Evolutionary conservation across 169 alveolate species (phyloP).

Genomic region (Plasmodium falciparum): DNA sequence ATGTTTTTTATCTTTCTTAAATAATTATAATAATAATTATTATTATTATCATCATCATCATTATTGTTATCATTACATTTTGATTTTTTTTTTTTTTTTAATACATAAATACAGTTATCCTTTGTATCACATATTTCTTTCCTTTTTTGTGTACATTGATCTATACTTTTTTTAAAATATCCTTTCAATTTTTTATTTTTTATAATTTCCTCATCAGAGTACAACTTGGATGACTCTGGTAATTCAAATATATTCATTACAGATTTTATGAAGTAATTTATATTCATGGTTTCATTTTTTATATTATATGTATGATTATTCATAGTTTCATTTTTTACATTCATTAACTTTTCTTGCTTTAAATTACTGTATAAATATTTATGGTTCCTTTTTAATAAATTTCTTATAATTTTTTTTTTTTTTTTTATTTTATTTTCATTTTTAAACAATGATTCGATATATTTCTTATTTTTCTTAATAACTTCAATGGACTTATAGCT

Average conservation of each 20-base stretch:
- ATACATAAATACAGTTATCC: no score
- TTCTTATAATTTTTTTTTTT: conserved; percentile 32
- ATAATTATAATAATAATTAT: conserved; percentile 20
- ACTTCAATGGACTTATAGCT: conserved; percentile 36
- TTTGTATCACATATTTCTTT: neutral
- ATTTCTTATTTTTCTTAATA: conserved; percentile 18
- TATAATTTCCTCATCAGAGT: no score
- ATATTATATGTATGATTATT: no score
- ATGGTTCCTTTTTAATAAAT: neutral
- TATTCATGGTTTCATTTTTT: no score
- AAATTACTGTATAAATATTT: no score
- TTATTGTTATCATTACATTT: neutral
- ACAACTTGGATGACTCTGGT: no score
- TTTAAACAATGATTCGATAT: conserved; percentile 34
- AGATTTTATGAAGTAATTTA: no score
- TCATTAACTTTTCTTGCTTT: no score
- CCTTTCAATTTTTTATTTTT: no score
- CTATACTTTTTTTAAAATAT: no score
- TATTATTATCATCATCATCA: neutral
- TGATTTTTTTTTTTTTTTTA: conserved; percentile 1
- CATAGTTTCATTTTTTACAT: no score
- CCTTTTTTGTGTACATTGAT: neutral
- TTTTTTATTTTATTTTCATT: conserved; percentile 31
- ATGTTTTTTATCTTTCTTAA: conserved; percentile 20
- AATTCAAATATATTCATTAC: no score